Evolutionary conservation across 495 filamentous ascomycete genomes (phyloP).

Genomic region (Pyronema omphalodes): DNA sequence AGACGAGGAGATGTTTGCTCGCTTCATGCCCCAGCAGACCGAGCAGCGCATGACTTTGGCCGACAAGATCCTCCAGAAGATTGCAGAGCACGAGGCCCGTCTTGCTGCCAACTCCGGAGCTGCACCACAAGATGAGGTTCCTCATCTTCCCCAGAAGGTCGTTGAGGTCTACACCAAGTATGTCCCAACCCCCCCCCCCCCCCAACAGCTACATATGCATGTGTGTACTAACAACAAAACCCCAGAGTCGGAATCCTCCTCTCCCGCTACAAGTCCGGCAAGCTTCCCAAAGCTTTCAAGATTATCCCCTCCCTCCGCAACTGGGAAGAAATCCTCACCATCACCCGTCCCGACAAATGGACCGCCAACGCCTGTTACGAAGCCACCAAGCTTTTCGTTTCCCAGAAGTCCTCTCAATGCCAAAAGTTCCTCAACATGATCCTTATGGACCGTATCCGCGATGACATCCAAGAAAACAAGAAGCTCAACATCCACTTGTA

Average conservation of each 20-base stretch:
- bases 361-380: slow-evolving; percentile 73
- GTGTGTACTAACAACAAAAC: slow-evolving; percentile 5
- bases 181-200: not conserved
- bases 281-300: slow-evolving; percentile 93
- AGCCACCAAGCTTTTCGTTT: slow-evolving; percentile 76
- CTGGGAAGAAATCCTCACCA: slow-evolving; percentile 69
- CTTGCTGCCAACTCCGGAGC: slow-evolving; percentile 31
- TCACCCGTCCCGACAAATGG: slow-evolving; percentile 70
- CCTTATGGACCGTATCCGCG: slow-evolving; percentile 69
- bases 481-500: slow-evolving; percentile 93
- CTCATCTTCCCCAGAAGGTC: slow-evolving; percentile 73
- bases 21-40: slow-evolving; percentile 51
- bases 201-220: not conserved
- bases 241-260: slow-evolving; percentile 66
- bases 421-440: slow-evolving; percentile 68
- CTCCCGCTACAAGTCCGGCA: slow-evolving; percentile 83
- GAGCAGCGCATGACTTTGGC: slow-evolving; percentile 61
- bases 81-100: slow-evolving; percentile 72
- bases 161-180: slow-evolving; percentile 87
- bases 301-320: slow-evolving; percentile 79
- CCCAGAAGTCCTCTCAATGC: slow-evolving; percentile 51
- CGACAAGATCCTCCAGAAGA: slow-evolving; percentile 82
- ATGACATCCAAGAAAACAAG: slow-evolving; percentile 70
- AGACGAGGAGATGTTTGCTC: slow-evolving; percentile 77
- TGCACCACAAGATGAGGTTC: slow-evolving; percentile 51